Conservation (phyloP, 2,329 filamentous ascomycete genomes). For the Alternaria arborescens region DNA sequence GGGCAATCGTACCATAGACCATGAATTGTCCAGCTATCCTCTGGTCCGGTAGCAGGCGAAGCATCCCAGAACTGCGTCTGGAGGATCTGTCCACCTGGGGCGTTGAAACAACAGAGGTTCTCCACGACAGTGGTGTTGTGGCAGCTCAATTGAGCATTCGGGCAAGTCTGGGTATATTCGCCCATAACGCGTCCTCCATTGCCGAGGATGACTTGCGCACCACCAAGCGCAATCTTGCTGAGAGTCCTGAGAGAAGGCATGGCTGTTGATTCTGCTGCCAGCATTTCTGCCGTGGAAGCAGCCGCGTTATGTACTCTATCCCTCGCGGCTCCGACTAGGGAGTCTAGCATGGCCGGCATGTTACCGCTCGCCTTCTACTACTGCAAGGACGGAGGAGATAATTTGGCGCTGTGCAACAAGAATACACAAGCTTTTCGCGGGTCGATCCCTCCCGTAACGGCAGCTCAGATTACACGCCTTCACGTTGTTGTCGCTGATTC, state of each 20-base stretch:
- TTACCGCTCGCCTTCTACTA: constrained; percentile 13
- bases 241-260: constrained; percentile 49
- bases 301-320: constrained; percentile 41
- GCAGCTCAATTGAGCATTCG: constrained; percentile 65
- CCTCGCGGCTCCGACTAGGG: constrained; percentile 26
- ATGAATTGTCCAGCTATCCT: constrained; percentile 77
- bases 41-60: constrained; percentile 69
- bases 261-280: constrained; percentile 35
- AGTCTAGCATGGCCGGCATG: constrained; percentile 38
- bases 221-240: constrained; percentile 48
- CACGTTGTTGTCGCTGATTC: constrained; percentile 33
- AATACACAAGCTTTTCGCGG: constrained; percentile 40
- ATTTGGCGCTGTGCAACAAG: constrained; percentile 16
- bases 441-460: constrained; percentile 35
- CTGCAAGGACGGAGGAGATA: constrained; percentile 10
- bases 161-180: constrained; percentile 36
- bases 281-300: constrained; percentile 16
- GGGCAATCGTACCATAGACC: constrained; percentile 65
- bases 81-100: constrained; percentile 74
- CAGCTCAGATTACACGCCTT: constrained; percentile 31
- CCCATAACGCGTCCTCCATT: constrained; percentile 37
- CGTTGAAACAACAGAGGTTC: constrained; percentile 78
- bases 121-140: constrained; percentile 67
- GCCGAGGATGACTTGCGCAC: constrained; percentile 45
- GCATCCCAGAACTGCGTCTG: constrained; percentile 83